Evolutionary conservation across 2,329 filamentous ascomycete genomes (phyloP).

Genomic region (Fusarium sp.): DNA sequence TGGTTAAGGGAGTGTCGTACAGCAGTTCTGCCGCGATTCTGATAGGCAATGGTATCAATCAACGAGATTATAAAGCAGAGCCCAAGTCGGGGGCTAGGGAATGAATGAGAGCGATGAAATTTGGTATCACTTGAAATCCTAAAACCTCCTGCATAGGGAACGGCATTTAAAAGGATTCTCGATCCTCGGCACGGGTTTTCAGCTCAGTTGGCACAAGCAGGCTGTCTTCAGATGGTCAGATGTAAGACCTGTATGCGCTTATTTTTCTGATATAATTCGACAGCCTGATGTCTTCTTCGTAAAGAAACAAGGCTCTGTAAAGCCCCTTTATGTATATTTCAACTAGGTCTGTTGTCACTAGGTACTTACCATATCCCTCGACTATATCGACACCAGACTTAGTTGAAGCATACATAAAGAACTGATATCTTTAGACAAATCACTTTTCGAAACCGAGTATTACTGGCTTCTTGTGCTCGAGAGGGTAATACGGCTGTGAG

Average conservation of each 20-base stretch:
- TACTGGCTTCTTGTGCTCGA: background rate
- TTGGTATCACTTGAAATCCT: background rate
- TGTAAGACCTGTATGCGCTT: background rate
- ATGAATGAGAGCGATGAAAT: background rate
- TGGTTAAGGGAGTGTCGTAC: background rate
- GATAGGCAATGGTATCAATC: background rate
- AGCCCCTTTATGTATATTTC: background rate
- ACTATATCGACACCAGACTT: background rate
- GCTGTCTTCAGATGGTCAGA: background rate
- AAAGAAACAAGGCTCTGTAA: background rate
- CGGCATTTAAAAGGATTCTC: constrained; percentile 14
- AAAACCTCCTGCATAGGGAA: background rate
- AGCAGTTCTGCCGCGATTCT: background rate
- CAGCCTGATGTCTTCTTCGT: background rate
- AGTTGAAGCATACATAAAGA: background rate
- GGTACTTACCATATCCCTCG: background rate
- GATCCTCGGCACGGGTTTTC: background rate
- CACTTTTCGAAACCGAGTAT: background rate
- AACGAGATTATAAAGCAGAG: background rate
- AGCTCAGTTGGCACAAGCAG: background rate
- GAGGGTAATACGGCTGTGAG: constrained; percentile 11
- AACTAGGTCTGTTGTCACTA: background rate
- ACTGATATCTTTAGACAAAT: constrained; percentile 11
- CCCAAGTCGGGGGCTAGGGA: background rate
- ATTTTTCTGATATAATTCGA: background rate